Evolutionary conservation across 1,284 basidiomycete species (phyloP).

Genomic region (Tilletia horrida): DNA sequence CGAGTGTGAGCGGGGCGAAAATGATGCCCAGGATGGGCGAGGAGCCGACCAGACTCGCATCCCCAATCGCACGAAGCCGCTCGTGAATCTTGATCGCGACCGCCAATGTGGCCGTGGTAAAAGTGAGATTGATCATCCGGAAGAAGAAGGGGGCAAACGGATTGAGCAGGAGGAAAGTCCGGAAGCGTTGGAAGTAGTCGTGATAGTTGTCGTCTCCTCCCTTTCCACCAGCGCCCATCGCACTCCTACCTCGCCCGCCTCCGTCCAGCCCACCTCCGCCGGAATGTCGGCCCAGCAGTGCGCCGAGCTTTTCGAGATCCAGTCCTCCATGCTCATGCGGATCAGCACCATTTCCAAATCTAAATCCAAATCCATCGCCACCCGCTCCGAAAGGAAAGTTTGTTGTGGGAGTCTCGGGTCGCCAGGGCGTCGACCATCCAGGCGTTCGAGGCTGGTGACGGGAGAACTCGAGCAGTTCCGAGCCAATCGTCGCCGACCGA

Average conservation of each 20-base stretch:
- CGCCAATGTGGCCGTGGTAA: conserved; percentile 74
- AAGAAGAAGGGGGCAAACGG: conserved; percentile 65
- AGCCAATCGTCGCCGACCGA: neutral
- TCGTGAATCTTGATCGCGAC: conserved; percentile 72
- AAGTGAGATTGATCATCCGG: conserved; percentile 75
- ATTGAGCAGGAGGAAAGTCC: conserved; percentile 51
- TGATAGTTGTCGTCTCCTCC: neutral
- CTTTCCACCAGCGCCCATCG: neutral
- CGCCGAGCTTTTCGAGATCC: conserved; percentile 2
- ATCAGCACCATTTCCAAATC: conserved; percentile 18
- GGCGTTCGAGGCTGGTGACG: conserved; percentile 47
- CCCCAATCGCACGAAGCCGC: conserved; percentile 61
- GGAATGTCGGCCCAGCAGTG: neutral
- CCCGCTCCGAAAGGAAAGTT: conserved; percentile 26
- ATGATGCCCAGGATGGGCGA: conserved; percentile 80
- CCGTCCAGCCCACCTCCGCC: neutral
- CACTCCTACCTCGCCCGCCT: neutral
- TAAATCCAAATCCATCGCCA: conserved; percentile 21
- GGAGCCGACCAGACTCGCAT: conserved; percentile 72
- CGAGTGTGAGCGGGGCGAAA: conserved; percentile 75
- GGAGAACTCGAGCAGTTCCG: conserved; percentile 27
- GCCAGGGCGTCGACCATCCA: conserved; percentile 49
- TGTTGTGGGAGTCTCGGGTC: conserved; percentile 35
- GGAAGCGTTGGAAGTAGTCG: conserved; percentile 27
- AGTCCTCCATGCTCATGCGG: conserved; percentile 1